Base-by-base conservation (phyloP, 257 asterid genomes). In the Linderniella brevidens region DNA sequence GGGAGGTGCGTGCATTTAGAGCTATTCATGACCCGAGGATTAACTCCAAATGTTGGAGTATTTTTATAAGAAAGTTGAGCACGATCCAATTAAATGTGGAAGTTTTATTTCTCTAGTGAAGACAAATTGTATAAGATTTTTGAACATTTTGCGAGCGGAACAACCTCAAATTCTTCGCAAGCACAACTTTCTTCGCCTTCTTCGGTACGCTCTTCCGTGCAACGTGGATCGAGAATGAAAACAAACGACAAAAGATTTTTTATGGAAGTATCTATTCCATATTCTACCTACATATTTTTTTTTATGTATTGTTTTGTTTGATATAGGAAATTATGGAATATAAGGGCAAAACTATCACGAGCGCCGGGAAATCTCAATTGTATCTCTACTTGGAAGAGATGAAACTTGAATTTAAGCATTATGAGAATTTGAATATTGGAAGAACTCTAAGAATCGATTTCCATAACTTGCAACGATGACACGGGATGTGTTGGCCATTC, bases 1-100 rank as follows among this genome's bases (percentile, higher is more conserved):
- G 37, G 35, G 32, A 19, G 13, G 37, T 46, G 37, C 25, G 15
- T 46, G 51, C 51, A 46, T 46, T 46, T 18, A n/a, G 51, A 29
- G 37, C 16, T 19, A 18, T 46, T 18, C 12, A 46, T 29, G 13
- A 25, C 6, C 12, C 29, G 8, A n/a, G n/a, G n/a, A n/a, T 14
- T 46, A 19, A 46, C 37, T 46, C 13, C 25, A 17, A 1, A 15
- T 19, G 37, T 46, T 46, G 37, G 1, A 46, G 3, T 19, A 15
- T 46, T 46, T 46, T 18, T 46, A 46, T 18, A 16, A 3, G 10
- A 46, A 15, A 6, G 51, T 46, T 46, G 25, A 46, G 51, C 18
- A n/a, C 12, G 51, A 46, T 19, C 3, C 25, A 3, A 15, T n/a
- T 9, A 46, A 19, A 46, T 46, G 51, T 9, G 35, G 9, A 13